A percentile compares a stretch with the other conserved stretches of the same genome.
Conservation (phyloP, 441 rosid species). For the Geranium incanum region DNA sequence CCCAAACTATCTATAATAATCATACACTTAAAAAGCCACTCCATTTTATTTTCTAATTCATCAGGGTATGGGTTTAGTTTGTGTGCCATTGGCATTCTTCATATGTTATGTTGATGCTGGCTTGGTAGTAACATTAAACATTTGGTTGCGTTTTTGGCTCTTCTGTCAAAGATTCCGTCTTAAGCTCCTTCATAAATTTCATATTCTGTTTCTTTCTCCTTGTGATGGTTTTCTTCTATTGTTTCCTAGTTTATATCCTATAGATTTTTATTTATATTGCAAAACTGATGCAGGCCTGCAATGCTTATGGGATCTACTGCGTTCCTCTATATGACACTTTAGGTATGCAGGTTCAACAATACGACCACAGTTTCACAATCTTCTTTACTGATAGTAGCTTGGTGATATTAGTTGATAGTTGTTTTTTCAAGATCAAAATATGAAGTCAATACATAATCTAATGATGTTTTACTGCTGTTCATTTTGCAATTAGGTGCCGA, state of each 20-base stretch:
- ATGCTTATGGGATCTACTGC: slow-evolving; percentile 87
- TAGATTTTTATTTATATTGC: slow-evolving; percentile 14
- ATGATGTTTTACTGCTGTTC: slow-evolving; percentile 7
- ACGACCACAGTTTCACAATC: not conserved
- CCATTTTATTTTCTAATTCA: not conserved
- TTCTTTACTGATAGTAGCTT: not conserved
- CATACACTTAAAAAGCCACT: not conserved
- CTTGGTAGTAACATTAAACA: not conserved
- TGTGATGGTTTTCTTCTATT: slow-evolving; percentile 1
- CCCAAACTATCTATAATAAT: not conserved
- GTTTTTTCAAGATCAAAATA: not conserved
- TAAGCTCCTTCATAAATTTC: not conserved
- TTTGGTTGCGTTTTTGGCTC: not conserved
- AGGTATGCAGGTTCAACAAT: slow-evolving; percentile 45
- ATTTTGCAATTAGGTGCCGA: slow-evolving; percentile 52
- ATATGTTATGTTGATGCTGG: not conserved
- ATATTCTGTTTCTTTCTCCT: not conserved
- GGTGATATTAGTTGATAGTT: not conserved
- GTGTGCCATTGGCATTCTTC: not conserved
- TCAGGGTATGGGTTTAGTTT: not conserved
- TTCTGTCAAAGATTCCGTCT: not conserved
- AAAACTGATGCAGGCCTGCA: slow-evolving; percentile 72
- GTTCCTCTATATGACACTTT: slow-evolving; percentile 91
- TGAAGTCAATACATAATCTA: slow-evolving; percentile 6
- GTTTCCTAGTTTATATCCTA: slow-evolving; percentile 9